Conservation (phyloP, 148 eudicot species). For the Chenopodium quinoa region DNA sequence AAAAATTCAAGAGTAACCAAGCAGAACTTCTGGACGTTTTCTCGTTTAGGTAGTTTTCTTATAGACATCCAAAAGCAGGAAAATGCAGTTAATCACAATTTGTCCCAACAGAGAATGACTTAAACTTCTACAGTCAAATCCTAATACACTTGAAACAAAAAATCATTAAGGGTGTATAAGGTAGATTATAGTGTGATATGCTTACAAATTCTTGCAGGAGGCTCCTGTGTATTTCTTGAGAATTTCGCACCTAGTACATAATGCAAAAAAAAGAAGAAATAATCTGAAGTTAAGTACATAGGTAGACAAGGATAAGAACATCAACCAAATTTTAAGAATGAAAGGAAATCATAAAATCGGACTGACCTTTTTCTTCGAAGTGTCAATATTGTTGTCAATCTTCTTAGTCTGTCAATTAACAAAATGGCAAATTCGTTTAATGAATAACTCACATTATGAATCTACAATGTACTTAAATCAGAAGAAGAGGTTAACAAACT, state of each 20-base stretch:
- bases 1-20: background rate
- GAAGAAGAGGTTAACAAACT: background rate
- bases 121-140: background rate
- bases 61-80: no score
- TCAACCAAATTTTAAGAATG: background rate
- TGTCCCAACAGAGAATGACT: background rate
- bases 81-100: no score
- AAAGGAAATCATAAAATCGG: background rate
- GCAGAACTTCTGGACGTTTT: no score
- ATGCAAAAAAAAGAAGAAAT: background rate
- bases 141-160: background rate
- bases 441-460: background rate
- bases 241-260: conserved; percentile 52
- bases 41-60: no score
- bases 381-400: conserved; percentile 46
- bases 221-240: conserved; percentile 43
- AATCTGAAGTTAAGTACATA: background rate
- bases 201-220: conserved; percentile 69
- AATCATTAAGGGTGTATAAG: background rate
- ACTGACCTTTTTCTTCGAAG: conserved; percentile 69
- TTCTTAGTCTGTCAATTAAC: conserved; percentile 43
- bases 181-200: background rate
- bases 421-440: background rate
- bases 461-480: background rate
- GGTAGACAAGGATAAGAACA: background rate